Percentiles rank a stretch among this genome's conserved stretches.
Evolutionary conservation across 495 filamentous ascomycete genomes (phyloP).

Genomic region (Clavariopsis aquatica): DNA sequence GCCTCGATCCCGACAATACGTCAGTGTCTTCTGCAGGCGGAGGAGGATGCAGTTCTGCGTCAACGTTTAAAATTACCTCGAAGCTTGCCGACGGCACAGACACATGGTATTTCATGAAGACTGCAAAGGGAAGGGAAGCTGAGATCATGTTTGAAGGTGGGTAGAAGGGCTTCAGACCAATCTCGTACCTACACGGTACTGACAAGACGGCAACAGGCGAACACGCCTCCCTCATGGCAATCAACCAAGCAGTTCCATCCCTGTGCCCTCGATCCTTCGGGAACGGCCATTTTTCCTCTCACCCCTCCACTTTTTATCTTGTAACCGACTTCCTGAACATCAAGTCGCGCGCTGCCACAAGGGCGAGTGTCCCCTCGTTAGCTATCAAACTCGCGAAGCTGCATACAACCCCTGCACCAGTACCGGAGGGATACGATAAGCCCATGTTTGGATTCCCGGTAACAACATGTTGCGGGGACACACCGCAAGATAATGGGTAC

Average conservation of each 20-base stretch:
- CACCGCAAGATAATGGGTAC: constrained; percentile 73
- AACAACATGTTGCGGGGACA: constrained; percentile 82
- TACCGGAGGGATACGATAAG: constrained; percentile 57
- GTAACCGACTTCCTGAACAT: constrained; percentile 81
- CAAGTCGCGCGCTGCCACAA: constrained; percentile 35
- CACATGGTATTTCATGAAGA: constrained; percentile 80
- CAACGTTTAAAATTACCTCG: constrained; percentile 67
- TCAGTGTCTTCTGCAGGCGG: constrained; percentile 64
- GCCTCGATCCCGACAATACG: constrained; percentile 59
- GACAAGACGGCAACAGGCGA: constrained; percentile 56
- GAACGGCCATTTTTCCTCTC: constrained; percentile 61
- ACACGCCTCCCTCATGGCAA: constrained; percentile 78
- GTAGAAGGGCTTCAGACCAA: neutral
- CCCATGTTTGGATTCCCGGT: constrained; percentile 79
- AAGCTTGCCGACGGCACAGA: constrained; percentile 54
- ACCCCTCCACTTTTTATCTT: constrained; percentile 63
- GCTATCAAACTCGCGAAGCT: constrained; percentile 76
- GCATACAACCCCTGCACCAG: constrained; percentile 73
- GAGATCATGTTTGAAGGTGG: constrained; percentile 70
- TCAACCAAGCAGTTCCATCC: constrained; percentile 67
- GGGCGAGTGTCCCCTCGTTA: constrained; percentile 50
- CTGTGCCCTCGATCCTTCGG: constrained; percentile 74
- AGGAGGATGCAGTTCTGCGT: constrained; percentile 65
- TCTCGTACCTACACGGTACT: neutral
- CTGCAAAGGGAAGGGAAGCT: constrained; percentile 61